These are phyloP conservation scores for Podaxis carcinomalis DNA, from an alignment of 768 basidiomycete genomes.

Conservation along the genomic window DNA sequence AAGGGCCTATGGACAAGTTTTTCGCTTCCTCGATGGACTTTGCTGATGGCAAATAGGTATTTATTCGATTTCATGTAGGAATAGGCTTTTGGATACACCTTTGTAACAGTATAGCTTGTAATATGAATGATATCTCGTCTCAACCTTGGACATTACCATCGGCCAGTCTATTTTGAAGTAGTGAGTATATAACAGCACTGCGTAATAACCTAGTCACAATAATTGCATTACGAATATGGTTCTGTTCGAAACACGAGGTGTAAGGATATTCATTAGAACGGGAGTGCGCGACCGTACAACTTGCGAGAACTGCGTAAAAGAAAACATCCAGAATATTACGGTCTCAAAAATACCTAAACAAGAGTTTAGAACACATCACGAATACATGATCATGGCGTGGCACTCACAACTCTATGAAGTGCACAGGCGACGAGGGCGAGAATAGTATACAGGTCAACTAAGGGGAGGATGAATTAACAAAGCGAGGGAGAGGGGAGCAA, in stretches of 20 bases:
- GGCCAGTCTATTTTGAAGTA: too few species aligned
- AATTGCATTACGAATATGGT: too few species aligned
- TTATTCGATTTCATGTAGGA: background rate
- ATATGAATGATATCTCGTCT: background rate
- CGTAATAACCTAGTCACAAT: too few species aligned
- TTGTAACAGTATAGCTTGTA: background rate
- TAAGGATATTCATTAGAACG: too few species aligned
- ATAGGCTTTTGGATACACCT: background rate
- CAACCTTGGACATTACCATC: too few species aligned
- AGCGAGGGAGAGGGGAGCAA: background rate
- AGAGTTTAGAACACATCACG: background rate
- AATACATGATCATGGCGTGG: background rate
- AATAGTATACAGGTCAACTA: background rate
- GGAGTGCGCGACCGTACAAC: too few species aligned
- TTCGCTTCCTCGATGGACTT: slow-evolving; percentile 24
- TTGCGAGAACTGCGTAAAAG: too few species aligned
- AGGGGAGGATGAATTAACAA: background rate
- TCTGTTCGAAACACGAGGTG: too few species aligned
- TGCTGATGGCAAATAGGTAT: slow-evolving; percentile 17
- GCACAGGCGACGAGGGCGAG: background rate
- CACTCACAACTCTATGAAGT: background rate
- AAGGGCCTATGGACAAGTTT: slow-evolving; percentile 26
- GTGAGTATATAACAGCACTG: too few species aligned
- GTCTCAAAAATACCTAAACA: too few species aligned
- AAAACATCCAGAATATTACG: too few species aligned